These are phyloP conservation scores for Flaveria sonorensis DNA, from an alignment of 129 eudicot species.

Conservation along the genomic window DNA sequence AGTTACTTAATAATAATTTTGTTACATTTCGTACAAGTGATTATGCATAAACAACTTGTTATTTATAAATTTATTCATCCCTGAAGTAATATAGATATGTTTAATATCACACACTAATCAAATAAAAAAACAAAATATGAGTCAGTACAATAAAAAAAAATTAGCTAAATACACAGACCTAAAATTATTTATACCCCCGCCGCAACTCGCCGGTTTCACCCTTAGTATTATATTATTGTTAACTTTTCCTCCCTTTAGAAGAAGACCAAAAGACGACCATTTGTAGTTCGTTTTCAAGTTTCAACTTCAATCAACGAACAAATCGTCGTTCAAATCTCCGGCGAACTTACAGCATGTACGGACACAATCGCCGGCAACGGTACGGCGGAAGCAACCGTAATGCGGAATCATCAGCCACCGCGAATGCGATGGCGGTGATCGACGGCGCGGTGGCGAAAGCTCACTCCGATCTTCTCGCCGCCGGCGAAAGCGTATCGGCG, in stretches of 20 bases:
- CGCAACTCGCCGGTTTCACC: no score
- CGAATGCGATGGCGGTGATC: constrained; percentile 40
- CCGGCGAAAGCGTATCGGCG: constrained; percentile 59
- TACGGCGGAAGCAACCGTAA: constrained; percentile 13
- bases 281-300: neutral
- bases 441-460: constrained; percentile 61
- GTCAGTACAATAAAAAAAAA: no score
- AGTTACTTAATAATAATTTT: no score
- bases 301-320: neutral
- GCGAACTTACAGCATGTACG: constrained; percentile 21
- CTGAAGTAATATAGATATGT: no score
- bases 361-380: constrained; percentile 7
- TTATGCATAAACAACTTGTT: no score
- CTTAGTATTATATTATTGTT: no score
- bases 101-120: no score
- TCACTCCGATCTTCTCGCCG: constrained; percentile 51
- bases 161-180: no score
- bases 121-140: no score
- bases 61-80: no score
- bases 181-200: no score
- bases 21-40: no score
- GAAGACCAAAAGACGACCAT: constrained; percentile 28
- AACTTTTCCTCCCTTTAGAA: neutral
- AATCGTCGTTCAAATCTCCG: constrained; percentile 7
- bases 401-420: neutral